A percentile compares a stretch with the other conserved stretches of the same genome.
phyloP scores from a whole-genome alignment of 2,329 filamentous ascomycete species.

The Zarea fungicola region DNA sequence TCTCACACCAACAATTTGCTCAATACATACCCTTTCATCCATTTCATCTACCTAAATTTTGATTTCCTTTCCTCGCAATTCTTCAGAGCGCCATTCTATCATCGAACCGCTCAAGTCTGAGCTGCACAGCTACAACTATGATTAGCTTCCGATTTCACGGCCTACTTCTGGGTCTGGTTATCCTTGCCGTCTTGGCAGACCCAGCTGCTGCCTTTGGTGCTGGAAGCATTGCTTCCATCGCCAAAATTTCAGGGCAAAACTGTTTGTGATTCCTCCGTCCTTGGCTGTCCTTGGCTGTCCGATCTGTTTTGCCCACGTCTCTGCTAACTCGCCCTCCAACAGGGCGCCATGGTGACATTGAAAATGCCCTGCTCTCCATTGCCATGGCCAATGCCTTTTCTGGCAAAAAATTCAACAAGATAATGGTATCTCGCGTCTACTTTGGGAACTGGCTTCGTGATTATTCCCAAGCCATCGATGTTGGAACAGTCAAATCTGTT shows the following conservation, averaged over 20 bases:
- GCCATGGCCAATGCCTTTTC: constrained; percentile 48
- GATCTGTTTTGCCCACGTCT: background rate
- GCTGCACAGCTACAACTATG: constrained; percentile 35
- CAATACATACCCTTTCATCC: background rate
- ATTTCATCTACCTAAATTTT: background rate
- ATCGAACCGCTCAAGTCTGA: constrained; percentile 1
- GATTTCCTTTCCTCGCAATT: background rate
- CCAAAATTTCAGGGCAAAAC: constrained; percentile 78
- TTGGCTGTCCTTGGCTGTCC: background rate
- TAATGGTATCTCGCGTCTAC: constrained; percentile 84
- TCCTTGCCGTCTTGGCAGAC: constrained; percentile 62
- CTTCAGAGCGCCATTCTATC: background rate
- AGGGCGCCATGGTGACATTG: constrained; percentile 88
- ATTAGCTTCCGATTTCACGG: constrained; percentile 42
- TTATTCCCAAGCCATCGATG: constrained; percentile 91
- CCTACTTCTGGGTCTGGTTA: constrained; percentile 49
- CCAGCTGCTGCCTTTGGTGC: constrained; percentile 77
- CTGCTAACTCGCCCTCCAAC: constrained; percentile 14
- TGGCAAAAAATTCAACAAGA: constrained; percentile 79
- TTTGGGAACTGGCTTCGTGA: constrained; percentile 95
- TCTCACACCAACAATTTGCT: too few relatives aligned
- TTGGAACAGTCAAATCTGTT: constrained; percentile 86
- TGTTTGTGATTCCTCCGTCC: constrained; percentile 43
- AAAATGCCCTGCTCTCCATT: constrained; percentile 78
- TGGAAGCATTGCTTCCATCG: constrained; percentile 79